phyloP scores from a whole-genome alignment of 768 basidiomycete species.

The Boletus rufocinnamomeus region DNA sequence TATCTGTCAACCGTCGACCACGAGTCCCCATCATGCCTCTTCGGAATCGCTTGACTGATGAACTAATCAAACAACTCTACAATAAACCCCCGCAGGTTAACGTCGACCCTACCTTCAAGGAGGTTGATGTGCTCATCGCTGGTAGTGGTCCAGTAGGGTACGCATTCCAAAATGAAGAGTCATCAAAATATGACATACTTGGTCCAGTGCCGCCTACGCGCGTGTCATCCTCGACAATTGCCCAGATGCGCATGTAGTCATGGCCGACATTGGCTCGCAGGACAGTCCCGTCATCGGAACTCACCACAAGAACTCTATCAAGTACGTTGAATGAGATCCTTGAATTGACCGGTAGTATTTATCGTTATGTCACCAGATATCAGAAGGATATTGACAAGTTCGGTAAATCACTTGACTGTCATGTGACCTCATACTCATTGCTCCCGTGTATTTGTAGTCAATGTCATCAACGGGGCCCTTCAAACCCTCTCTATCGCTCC shows the following conservation, averaged over 20 bases:
- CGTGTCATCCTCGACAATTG: not conserved
- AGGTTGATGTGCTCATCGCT: not conserved
- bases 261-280: not conserved
- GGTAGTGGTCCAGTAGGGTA: not conserved
- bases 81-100: not conserved
- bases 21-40: not conserved
- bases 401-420: not conserved
- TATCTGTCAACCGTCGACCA: not conserved
- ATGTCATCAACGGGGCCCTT: not conserved
- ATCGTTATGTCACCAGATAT: not conserved
- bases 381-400: not conserved
- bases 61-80: not conserved
- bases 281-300: not conserved
- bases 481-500: not conserved
- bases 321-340: not conserved
- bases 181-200: not conserved
- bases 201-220: not conserved
- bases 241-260: not conserved
- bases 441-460: not conserved
- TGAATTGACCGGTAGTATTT: not conserved
- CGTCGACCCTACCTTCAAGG: not conserved
- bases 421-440: not conserved
- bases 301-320: not conserved
- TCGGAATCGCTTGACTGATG: not conserved
- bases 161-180: not conserved